Evolutionary conservation across 805 yeast species (phyloP).

Genomic region (Isabelozyma heimii): DNA sequence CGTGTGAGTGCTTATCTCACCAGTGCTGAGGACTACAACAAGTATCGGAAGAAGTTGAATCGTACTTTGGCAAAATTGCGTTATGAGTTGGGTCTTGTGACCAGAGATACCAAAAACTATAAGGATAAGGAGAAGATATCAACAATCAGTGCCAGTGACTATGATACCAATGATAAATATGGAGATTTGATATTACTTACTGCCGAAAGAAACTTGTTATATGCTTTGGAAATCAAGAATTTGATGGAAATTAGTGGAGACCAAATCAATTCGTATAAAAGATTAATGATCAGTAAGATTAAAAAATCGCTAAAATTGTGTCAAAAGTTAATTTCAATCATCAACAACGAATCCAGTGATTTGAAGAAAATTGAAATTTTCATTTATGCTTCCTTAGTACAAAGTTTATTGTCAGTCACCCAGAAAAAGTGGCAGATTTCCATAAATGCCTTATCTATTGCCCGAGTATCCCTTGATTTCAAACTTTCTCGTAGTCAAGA

Average conservation of each 20-base stretch:
- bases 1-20: slow-evolving; percentile 63
- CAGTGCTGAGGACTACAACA: slow-evolving; percentile 66
- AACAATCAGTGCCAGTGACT: slow-evolving; percentile 46
- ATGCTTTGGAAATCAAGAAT: slow-evolving; percentile 61
- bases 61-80: slow-evolving; percentile 63
- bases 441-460: slow-evolving; percentile 51
- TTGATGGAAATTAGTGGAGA: slow-evolving; percentile 53
- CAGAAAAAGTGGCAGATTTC: slow-evolving; percentile 57
- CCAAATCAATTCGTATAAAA: slow-evolving; percentile 42
- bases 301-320: slow-evolving; percentile 56
- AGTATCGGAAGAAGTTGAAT: slow-evolving; percentile 62
- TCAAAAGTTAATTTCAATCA: slow-evolving; percentile 40
- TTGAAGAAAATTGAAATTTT: slow-evolving; percentile 26
- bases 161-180: slow-evolving; percentile 47
- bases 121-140: slow-evolving; percentile 45
- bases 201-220: slow-evolving; percentile 77
- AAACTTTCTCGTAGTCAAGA: slow-evolving; percentile 21
- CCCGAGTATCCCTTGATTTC: slow-evolving; percentile 59
- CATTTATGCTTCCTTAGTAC: slow-evolving; percentile 45
- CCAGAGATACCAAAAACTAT: slow-evolving; percentile 66
- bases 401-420: slow-evolving; percentile 50
- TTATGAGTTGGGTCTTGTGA: slow-evolving; percentile 58
- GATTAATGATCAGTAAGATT: slow-evolving; percentile 56
- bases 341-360: slow-evolving; percentile 35
- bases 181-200: slow-evolving; percentile 60